Conservation (phyloP, 208 protist species). For the Trypanosoma avium region DNA sequence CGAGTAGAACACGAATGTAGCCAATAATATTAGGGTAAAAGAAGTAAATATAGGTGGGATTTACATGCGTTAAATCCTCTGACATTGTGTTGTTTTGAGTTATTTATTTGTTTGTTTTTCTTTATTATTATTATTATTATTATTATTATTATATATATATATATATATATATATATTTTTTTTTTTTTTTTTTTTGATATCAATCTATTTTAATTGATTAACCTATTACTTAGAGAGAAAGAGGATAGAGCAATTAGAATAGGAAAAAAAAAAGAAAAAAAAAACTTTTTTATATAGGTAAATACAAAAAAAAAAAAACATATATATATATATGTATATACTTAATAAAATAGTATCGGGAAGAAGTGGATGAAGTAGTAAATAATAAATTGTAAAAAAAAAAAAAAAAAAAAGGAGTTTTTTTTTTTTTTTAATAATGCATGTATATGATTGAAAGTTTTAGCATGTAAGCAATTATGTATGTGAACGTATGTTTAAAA, state of each 20-base stretch:
- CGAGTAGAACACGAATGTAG: conserved; percentile 76
- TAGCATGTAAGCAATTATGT: background rate
- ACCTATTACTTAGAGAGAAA: background rate
- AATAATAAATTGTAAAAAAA: conserved; percentile 3
- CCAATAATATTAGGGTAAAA: conserved; percentile 94
- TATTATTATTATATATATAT: no score
- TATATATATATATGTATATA: background rate
- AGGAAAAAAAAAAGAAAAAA: conserved; percentile 12
- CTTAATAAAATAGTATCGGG: no score
- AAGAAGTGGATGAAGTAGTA: background rate
- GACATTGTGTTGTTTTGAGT: background rate
- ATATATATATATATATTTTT: no score
- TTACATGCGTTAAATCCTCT: background rate
- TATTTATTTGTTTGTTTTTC: background rate
- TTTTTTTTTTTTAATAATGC: background rate
- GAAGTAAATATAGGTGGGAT: conserved; percentile 37
- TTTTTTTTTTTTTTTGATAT: no score
- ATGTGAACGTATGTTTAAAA: conserved; percentile 7
- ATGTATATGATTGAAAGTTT: background rate
- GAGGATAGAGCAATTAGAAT: background rate
- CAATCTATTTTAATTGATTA: no score
- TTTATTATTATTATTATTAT: no score
- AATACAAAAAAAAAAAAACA: background rate
- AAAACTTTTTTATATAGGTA: no score
- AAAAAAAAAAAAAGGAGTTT: conserved; percentile 1